These are phyloP conservation scores for Fraxinus nigra DNA, from an alignment of 305 asterid genomes.

Conservation along the genomic window DNA sequence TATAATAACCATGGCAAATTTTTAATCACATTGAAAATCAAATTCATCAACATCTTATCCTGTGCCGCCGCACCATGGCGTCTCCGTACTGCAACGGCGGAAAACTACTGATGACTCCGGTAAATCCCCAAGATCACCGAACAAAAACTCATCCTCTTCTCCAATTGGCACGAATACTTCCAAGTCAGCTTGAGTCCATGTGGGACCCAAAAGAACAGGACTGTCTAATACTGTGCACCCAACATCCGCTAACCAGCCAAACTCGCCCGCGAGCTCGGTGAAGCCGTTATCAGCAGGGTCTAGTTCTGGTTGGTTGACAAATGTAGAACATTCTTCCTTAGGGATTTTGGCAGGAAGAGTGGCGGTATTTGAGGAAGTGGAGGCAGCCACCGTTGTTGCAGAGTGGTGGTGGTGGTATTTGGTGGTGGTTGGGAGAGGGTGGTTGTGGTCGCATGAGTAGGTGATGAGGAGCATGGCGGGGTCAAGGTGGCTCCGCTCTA, in stretches of 20 bases:
- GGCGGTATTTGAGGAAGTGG: slow-evolving; percentile 21
- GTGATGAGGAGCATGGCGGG: slow-evolving; percentile 46
- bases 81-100: slow-evolving; percentile 37
- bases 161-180: slow-evolving; percentile 49
- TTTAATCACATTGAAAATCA: not conserved
- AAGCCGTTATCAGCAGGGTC: slow-evolving; percentile 43
- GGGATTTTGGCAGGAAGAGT: slow-evolving; percentile 16
- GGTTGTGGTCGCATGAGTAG: slow-evolving; percentile 44
- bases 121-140: slow-evolving; percentile 77
- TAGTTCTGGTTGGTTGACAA: slow-evolving; percentile 37
- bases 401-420: slow-evolving; percentile 27
- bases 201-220: slow-evolving; percentile 47
- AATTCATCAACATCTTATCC: slow-evolving; percentile 25
- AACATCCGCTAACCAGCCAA: slow-evolving; percentile 64
- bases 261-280: slow-evolving; percentile 52
- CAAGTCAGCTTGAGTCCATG: slow-evolving; percentile 48
- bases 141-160: slow-evolving; percentile 78
- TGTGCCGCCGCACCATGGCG: slow-evolving; percentile 44
- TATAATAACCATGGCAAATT: not conserved
- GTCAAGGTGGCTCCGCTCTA: slow-evolving; percentile 46
- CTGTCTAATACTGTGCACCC: slow-evolving; percentile 55
- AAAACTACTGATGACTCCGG: slow-evolving; percentile 77
- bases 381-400: slow-evolving; percentile 6
- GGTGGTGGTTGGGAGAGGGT: slow-evolving; percentile 38
- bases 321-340: slow-evolving; percentile 34